phyloP scores from a whole-genome alignment of 176 grass and related monocot species.

The Saccharum officinarum region DNA sequence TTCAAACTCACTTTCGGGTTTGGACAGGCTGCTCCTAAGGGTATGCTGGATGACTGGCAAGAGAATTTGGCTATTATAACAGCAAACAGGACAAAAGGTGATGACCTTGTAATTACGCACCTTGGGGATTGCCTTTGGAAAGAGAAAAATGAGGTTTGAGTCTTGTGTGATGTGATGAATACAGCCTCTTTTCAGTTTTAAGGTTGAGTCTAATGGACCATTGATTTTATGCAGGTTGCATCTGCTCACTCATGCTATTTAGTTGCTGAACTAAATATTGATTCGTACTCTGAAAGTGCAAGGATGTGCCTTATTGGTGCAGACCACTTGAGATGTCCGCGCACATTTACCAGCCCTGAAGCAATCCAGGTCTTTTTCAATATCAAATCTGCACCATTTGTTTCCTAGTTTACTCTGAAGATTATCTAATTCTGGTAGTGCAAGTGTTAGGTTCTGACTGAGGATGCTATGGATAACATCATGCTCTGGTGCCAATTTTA shows the following conservation, averaged over 20 bases:
- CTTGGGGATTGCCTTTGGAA: conserved; percentile 98
- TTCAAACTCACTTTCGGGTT: neutral
- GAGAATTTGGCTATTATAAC: conserved; percentile 96
- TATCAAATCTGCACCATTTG: neutral
- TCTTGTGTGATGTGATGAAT: conserved; percentile 33
- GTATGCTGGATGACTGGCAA: conserved; percentile 92
- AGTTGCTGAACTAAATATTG: conserved; percentile 89
- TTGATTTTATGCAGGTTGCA: conserved; percentile 60
- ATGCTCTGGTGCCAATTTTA: neutral
- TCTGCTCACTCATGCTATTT: conserved; percentile 95
- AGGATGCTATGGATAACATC: neutral
- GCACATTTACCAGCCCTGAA: conserved; percentile 79
- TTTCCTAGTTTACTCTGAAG: neutral
- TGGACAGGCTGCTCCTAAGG: conserved; percentile 38
- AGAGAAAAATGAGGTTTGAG: conserved; percentile 84
- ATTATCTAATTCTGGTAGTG: neutral
- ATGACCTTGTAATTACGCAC: conserved; percentile 88
- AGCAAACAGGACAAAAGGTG: conserved; percentile 88
- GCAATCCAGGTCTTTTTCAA: conserved; percentile 76
- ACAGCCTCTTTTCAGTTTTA: neutral
- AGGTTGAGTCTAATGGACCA: conserved; percentile 8
- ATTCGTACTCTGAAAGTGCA: conserved; percentile 76
- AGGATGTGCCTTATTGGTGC: conserved; percentile 88
- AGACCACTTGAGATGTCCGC: conserved; percentile 84
- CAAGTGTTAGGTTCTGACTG: neutral